A percentile compares a stretch with the other conserved stretches of the same genome.
phyloP scores from a whole-genome alignment of 139 green algal species.

The Chlorella sp. region DNA sequence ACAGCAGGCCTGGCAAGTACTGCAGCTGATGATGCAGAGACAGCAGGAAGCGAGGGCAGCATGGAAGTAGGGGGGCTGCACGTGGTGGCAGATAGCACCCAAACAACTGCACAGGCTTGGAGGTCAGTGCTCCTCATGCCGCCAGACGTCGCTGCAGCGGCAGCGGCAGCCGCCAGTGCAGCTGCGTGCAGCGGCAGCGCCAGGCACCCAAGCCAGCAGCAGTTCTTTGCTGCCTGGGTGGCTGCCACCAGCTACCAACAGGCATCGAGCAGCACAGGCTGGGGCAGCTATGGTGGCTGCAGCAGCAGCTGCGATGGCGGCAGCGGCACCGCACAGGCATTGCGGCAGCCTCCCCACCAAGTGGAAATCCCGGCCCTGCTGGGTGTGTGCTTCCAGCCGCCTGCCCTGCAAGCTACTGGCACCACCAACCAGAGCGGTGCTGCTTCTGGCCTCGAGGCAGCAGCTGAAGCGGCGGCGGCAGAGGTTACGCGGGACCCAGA shows the following conservation, averaged over 20 bases:
- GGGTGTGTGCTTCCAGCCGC: slow-evolving; percentile 12
- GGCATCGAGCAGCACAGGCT: no score
- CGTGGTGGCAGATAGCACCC: no score
- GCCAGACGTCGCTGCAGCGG: background rate
- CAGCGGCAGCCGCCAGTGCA: background rate
- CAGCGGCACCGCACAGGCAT: background rate
- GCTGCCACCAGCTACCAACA: background rate
- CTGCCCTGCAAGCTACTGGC: background rate
- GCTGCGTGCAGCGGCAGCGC: no score
- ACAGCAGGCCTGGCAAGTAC: background rate
- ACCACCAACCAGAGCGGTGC: no score
- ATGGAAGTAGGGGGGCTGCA: no score
- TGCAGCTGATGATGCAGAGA: background rate
- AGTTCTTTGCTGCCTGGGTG: slow-evolving; percentile 3
- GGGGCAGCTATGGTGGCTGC: no score
- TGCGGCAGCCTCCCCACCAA: background rate
- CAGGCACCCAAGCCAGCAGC: background rate
- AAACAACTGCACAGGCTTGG: background rate
- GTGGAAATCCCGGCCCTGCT: background rate
- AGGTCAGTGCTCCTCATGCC: slow-evolving; percentile 7
- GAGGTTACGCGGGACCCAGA: background rate
- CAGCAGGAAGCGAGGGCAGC: background rate
- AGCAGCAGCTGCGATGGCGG: background rate
- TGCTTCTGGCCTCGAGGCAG: background rate
- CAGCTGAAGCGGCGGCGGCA: background rate